Conservation (phyloP, 768 basidiomycete species). For the Coprinopsis cinerea region DNA sequence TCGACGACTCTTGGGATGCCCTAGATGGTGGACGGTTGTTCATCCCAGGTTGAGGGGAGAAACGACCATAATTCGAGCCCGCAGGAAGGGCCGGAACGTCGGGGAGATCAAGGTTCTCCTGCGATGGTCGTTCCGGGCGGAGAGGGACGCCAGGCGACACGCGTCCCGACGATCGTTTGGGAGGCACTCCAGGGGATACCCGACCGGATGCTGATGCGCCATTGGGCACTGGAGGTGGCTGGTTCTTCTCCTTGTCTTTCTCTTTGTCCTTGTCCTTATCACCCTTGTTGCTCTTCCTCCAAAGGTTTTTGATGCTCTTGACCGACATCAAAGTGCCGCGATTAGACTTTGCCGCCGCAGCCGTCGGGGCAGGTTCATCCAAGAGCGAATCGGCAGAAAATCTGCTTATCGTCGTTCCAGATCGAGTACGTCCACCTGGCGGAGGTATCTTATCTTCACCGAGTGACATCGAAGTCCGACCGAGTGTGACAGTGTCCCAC, state of each 20-base stretch:
- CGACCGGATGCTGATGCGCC: slow-evolving; percentile 20
- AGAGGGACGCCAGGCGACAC: slow-evolving; percentile 30
- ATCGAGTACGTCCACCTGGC: slow-evolving; percentile 16
- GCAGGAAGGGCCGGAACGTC: slow-evolving; percentile 20
- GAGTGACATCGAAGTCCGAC: slow-evolving; percentile 10
- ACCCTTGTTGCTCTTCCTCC: slow-evolving; percentile 62
- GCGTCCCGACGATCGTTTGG: slow-evolving; percentile 19
- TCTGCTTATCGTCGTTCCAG: slow-evolving; percentile 43
- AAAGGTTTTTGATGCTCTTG: slow-evolving; percentile 67
- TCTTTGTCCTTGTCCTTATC: slow-evolving; percentile 17
- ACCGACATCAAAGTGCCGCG: slow-evolving; percentile 62
- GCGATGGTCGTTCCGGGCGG: slow-evolving; percentile 32
- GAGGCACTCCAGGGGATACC: slow-evolving; percentile 28
- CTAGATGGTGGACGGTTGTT: neutral
- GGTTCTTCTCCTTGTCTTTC: neutral
- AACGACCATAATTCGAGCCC: slow-evolving; percentile 17
- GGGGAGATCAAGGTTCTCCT: slow-evolving; percentile 32
- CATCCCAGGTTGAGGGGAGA: slow-evolving; percentile 19
- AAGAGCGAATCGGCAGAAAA: slow-evolving; percentile 73
- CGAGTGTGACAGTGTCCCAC: slow-evolving; percentile 36
- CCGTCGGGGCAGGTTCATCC: slow-evolving; percentile 23
- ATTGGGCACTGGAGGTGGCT: slow-evolving; percentile 5
- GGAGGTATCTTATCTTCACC: slow-evolving; percentile 8
- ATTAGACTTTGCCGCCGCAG: slow-evolving; percentile 30
- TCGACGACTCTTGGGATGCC: slow-evolving; percentile 1